phyloP scores from a whole-genome alignment of 768 basidiomycete species.

The Mrakia gelida region DNA sequence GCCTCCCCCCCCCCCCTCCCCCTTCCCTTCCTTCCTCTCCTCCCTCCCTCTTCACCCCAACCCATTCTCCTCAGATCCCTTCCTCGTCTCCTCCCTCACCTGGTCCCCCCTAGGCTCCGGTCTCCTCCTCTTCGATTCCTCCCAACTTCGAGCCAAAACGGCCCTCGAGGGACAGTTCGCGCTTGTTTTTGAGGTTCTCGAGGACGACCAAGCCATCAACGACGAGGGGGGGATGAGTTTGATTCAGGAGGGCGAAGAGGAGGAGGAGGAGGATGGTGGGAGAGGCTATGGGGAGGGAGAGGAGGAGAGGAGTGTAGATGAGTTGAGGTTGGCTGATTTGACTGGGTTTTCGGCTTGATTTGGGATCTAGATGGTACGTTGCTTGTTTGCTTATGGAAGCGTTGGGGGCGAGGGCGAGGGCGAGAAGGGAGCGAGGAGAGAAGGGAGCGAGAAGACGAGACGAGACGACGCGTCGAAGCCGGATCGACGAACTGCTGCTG shows the following conservation, averaged over 20 bases:
- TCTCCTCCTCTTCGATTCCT: constrained; percentile 8
- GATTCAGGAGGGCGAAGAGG: neutral
- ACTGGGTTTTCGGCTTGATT: neutral
- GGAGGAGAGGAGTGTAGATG: neutral
- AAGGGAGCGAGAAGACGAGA: no score
- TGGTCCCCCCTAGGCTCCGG: constrained; percentile 21
- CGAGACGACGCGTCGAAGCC: no score
- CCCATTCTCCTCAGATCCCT: constrained; percentile 6
- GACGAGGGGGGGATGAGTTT: neutral
- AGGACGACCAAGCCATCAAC: neutral
- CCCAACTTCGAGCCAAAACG: neutral
- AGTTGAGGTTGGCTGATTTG: constrained; percentile 7
- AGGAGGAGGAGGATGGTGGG: neutral
- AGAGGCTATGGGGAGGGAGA: no score
- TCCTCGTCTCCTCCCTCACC: constrained; percentile 7
- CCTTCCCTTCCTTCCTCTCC: neutral
- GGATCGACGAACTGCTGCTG: no score
- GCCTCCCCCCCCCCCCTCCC: neutral
- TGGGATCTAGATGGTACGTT: no score
- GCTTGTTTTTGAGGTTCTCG: constrained; percentile 25
- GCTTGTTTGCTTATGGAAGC: no score
- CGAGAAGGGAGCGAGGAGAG: no score
- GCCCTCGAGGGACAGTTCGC: constrained; percentile 11
- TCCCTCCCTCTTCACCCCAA: neutral
- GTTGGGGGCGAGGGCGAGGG: no score